A percentile compares a stretch with the other conserved stretches of the same genome.
Conservation (phyloP, 768 basidiomycete genomes). For the Boletus tomentosulus region DNA sequence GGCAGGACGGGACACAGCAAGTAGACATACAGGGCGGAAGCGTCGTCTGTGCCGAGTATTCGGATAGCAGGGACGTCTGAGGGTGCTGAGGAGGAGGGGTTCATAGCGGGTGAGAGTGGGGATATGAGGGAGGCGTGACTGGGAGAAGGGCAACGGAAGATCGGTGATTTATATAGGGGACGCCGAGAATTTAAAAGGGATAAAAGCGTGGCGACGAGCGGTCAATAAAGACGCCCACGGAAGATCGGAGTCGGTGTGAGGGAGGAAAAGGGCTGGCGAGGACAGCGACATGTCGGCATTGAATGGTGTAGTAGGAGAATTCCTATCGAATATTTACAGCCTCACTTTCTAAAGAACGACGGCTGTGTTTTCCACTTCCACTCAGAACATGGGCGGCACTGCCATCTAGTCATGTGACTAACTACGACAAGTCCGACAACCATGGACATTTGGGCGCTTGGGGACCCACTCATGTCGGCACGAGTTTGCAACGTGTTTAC, state of each 20-base stretch:
- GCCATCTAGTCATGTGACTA: slow-evolving; percentile 18
- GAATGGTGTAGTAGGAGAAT: not conserved
- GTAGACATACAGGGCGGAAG: slow-evolving; percentile 12
- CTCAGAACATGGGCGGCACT: not conserved
- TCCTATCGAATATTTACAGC: not conserved
- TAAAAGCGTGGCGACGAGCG: slow-evolving; percentile 4
- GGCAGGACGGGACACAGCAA: slow-evolving; percentile 3
- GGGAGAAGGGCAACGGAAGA: slow-evolving; percentile 1
- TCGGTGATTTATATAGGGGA: slow-evolving; percentile 19
- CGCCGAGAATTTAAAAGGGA: slow-evolving; percentile 1
- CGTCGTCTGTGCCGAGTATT: slow-evolving; percentile 10
- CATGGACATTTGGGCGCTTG: slow-evolving; percentile 17
- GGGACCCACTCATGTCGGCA: not conserved
- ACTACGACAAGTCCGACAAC: slow-evolving; percentile 3
- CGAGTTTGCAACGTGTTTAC: slow-evolving; percentile 22
- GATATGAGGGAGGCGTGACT: slow-evolving; percentile 9
- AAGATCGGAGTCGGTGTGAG: not conserved
- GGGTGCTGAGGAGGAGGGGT: not conserved
- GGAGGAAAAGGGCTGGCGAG: not conserved
- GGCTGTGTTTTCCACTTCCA: slow-evolving; percentile 23
- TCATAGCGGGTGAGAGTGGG: slow-evolving; percentile 8
- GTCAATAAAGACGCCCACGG: slow-evolving; percentile 10
- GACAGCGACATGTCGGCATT: not conserved
- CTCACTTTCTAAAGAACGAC: not conserved
- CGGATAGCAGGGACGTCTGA: slow-evolving; percentile 17